Evolutionary conservation across 106 monocot genomes (phyloP).

Genomic region (Gastrodia elata): DNA sequence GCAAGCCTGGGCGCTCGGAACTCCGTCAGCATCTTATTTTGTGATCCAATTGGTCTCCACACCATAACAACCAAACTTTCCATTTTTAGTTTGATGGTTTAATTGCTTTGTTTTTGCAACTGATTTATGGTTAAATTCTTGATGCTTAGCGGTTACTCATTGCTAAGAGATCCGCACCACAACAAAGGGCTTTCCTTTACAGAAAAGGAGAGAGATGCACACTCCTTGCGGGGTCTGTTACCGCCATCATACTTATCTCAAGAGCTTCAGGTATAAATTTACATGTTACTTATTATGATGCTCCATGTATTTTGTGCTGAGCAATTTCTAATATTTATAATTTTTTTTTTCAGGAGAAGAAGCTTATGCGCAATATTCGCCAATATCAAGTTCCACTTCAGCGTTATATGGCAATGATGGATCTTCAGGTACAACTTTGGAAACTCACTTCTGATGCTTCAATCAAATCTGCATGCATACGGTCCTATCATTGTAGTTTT

Average conservation of each 20-base stretch:
- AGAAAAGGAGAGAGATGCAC: slow-evolving; percentile 77
- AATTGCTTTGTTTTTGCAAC: neutral
- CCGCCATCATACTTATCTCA: slow-evolving; percentile 47
- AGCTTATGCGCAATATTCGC: slow-evolving; percentile 70
- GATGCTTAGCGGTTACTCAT: slow-evolving; percentile 48
- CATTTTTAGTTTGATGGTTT: no score
- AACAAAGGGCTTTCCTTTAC: slow-evolving; percentile 89
- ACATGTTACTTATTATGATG: neutral
- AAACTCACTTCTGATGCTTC: neutral
- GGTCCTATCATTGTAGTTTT: no score
- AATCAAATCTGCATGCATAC: neutral
- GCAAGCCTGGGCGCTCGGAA: no score
- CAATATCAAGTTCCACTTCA: slow-evolving; percentile 74
- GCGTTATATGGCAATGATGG: slow-evolving; percentile 83
- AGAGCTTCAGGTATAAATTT: slow-evolving; percentile 54
- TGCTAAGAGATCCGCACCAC: slow-evolving; percentile 84
- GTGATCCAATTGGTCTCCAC: no score
- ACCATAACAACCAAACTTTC: no score
- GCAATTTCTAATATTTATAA: neutral
- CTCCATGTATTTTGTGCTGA: neutral
- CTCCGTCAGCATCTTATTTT: no score
- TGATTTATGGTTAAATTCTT: neutral
- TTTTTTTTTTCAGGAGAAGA: slow-evolving; percentile 41
- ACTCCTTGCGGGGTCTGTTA: slow-evolving; percentile 78
- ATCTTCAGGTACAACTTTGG: slow-evolving; percentile 51